Conservation (phyloP, 2,329 filamentous ascomycete species). For the Ophiostoma triangulosporum region DNA sequence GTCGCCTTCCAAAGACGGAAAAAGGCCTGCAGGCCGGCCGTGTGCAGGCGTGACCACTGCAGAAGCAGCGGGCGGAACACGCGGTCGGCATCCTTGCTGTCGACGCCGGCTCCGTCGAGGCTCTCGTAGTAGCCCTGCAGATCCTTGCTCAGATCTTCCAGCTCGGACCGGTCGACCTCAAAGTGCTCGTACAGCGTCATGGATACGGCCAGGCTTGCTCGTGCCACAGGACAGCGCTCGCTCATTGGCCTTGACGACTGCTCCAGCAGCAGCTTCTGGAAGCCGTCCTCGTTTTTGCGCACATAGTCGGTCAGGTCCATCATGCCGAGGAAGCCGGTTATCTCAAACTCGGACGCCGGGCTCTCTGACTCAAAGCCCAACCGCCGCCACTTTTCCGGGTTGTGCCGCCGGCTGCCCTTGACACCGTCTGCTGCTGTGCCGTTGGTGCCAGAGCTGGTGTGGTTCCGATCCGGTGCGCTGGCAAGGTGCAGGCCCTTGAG, state of each 20-base stretch:
- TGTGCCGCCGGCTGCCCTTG: constrained; percentile 58
- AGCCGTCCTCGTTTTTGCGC: constrained; percentile 78
- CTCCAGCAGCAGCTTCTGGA: constrained; percentile 83
- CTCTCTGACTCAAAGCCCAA: constrained; percentile 86
- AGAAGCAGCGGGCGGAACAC: constrained; percentile 77
- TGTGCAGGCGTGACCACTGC: constrained; percentile 87
- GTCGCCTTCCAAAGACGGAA: constrained; percentile 88
- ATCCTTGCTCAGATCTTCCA: constrained; percentile 53
- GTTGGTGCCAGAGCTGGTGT: constrained; percentile 18
- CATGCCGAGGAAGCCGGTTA: constrained; percentile 81
- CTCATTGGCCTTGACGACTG: constrained; percentile 60
- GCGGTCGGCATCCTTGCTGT: constrained; percentile 59
- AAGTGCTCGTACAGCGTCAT: constrained; percentile 90
- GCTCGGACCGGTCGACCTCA: constrained; percentile 72
- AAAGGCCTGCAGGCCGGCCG: constrained; percentile 72
- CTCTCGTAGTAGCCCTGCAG: constrained; percentile 53
- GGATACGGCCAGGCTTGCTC: constrained; percentile 76
- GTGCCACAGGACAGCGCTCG: constrained; percentile 74
- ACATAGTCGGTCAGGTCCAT: constrained; percentile 97
- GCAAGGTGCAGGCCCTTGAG: constrained; percentile 76
- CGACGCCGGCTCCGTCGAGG: constrained; percentile 38
- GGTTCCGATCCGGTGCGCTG: constrained; percentile 49
- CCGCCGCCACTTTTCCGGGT: constrained; percentile 84
- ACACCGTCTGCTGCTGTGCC: constrained; percentile 23
- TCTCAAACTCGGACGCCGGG: constrained; percentile 72